phyloP scores from a whole-genome alignment of 345 rosid genomes.

The Raphanus raphanistrum region DNA sequence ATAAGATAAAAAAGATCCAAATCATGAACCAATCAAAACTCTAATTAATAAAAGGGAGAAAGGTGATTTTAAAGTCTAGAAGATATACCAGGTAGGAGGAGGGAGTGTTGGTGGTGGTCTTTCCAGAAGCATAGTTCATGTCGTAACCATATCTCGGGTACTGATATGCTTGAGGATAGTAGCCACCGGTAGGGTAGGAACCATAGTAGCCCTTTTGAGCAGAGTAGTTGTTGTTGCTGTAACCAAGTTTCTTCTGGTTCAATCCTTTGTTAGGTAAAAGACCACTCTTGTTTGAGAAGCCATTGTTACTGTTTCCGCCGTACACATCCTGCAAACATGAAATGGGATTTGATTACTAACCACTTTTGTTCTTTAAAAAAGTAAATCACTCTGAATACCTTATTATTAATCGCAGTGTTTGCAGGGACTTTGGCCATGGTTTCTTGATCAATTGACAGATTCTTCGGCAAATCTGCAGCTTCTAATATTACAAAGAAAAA shows the following conservation, averaged over 20 bases:
- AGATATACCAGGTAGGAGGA: slow-evolving; percentile 40
- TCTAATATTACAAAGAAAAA: neutral
- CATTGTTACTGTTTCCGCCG: neutral
- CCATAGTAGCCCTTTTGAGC: slow-evolving; percentile 42
- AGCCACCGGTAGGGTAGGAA: slow-evolving; percentile 34
- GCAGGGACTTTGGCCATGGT: slow-evolving; percentile 10
- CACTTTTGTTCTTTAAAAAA: neutral
- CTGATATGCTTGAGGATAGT: slow-evolving; percentile 42
- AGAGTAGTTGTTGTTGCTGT: neutral
- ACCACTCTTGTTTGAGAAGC: neutral
- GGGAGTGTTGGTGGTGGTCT: slow-evolving; percentile 49
- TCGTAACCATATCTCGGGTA: slow-evolving; percentile 54
- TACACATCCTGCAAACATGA: slow-evolving; percentile 8
- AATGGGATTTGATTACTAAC: neutral
- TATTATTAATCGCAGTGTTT: neutral
- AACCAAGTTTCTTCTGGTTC: slow-evolving; percentile 35
- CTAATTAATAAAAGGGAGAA: no score
- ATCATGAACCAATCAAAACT: neutral
- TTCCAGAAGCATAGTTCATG: slow-evolving; percentile 50
- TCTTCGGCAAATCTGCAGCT: slow-evolving; percentile 2
- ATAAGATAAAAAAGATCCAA: neutral
- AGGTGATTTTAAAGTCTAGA: neutral
- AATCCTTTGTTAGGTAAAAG: neutral
- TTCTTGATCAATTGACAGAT: neutral
- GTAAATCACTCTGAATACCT: neutral